phyloP scores from a whole-genome alignment of 305 asterid genomes.

The Nicotiana rustica region DNA sequence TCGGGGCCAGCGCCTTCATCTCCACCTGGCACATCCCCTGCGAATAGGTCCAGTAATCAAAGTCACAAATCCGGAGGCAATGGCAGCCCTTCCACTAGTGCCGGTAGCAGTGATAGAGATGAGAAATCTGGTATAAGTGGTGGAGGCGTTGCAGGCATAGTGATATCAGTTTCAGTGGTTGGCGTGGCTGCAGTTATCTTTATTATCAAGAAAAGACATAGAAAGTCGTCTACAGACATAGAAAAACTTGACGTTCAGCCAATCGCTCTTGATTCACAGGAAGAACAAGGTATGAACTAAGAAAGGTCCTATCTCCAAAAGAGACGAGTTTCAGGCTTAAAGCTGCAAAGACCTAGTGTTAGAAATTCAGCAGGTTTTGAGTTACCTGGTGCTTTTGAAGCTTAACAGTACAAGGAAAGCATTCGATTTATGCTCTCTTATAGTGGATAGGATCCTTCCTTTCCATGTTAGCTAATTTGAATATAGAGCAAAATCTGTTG shows the following conservation, averaged over 20 bases:
- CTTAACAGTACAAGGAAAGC: not conserved
- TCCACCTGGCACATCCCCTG: conserved; percentile 92
- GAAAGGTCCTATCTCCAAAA: no score
- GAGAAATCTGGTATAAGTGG: conserved; percentile 37
- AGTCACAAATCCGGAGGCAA: conserved; percentile 33
- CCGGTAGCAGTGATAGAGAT: not conserved
- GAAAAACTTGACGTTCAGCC: conserved; percentile 38
- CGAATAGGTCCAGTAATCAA: conserved; percentile 35
- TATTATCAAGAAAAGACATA: conserved; percentile 42
- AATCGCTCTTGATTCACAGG: conserved; percentile 32
- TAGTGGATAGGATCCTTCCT: not conserved
- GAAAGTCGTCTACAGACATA: conserved; percentile 36
- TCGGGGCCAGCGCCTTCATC: conserved; percentile 88
- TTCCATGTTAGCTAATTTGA: no score
- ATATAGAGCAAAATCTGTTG: no score
- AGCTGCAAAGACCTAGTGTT: not conserved
- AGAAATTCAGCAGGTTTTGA: not conserved
- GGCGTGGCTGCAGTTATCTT: conserved; percentile 40
- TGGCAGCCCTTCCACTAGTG: conserved; percentile 17
- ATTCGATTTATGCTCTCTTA: not conserved
- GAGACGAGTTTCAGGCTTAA: no score
- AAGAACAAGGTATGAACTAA: conserved; percentile 33
- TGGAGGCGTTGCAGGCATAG: conserved; percentile 40
- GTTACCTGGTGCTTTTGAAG: not conserved
- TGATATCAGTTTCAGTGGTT: conserved; percentile 34